Percentiles rank a stretch among this genome's conserved stretches.
Evolutionary conservation across 2,329 filamentous ascomycete species (phyloP).

Genomic region (Fusarium domesticum): DNA sequence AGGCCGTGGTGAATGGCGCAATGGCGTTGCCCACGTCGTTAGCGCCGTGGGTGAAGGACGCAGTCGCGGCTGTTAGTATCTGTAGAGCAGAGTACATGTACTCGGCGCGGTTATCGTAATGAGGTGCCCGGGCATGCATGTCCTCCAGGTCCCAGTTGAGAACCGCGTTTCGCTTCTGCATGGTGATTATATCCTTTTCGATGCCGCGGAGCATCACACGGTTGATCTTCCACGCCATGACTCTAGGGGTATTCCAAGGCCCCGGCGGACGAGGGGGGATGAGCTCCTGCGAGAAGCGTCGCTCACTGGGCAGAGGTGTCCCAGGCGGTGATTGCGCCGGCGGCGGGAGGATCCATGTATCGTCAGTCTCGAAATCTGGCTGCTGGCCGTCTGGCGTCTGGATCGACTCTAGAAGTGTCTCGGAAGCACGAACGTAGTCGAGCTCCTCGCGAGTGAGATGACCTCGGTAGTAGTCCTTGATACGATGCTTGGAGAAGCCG

Average conservation of each 20-base stretch:
- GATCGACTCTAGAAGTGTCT: conserved; percentile 35
- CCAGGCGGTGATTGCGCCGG: conserved; percentile 25
- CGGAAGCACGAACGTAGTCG: conserved; percentile 34
- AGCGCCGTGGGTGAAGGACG: conserved; percentile 65
- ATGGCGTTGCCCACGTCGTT: conserved; percentile 65
- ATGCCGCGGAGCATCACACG: conserved; percentile 45
- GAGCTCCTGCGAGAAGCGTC: conserved; percentile 18
- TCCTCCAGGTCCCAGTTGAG: conserved; percentile 48
- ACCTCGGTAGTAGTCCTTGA: conserved; percentile 50
- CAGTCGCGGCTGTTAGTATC: conserved; percentile 58
- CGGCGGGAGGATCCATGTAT: conserved; percentile 33
- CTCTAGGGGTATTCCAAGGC: conserved; percentile 40
- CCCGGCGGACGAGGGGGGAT: conserved; percentile 36
- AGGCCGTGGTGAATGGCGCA: conserved; percentile 62
- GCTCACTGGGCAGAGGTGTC: conserved; percentile 11
- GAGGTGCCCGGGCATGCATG: conserved; percentile 54
- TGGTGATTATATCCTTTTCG: conserved; percentile 46
- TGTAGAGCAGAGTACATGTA: conserved; percentile 60
- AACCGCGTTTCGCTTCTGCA: conserved; percentile 47
- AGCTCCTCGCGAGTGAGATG: conserved; percentile 48
- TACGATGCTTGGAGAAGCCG: conserved; percentile 41
- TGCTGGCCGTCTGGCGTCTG: conserved; percentile 27
- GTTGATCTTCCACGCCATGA: conserved; percentile 41
- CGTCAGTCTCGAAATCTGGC: conserved; percentile 30
- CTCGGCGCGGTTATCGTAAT: conserved; percentile 61